Conservation (phyloP, 1,139 yeast species). For the Pichia cactophila region DNA sequence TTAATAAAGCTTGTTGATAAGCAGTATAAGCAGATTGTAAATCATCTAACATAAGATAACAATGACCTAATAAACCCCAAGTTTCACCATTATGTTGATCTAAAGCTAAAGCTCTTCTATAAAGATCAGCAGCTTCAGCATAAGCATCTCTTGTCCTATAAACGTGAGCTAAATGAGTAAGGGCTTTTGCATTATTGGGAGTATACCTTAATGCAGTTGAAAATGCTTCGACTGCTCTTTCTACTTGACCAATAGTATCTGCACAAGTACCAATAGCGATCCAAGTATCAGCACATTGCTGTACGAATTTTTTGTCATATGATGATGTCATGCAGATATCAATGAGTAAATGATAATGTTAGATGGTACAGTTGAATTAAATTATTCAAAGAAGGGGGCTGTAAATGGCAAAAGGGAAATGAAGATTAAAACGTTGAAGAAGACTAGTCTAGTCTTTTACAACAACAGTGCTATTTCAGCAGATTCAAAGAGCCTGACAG, state of each 20-base stretch:
- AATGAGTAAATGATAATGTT: no score
- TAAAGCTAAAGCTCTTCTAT: slow-evolving; percentile 75
- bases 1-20: slow-evolving; percentile 90
- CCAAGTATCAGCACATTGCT: slow-evolving; percentile 89
- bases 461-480: no score
- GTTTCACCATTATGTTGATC: slow-evolving; percentile 90
- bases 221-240: slow-evolving; percentile 81
- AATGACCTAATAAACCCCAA: slow-evolving; percentile 96
- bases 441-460: no score
- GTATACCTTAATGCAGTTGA: slow-evolving; percentile 85
- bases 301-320: slow-evolving; percentile 32
- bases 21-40: slow-evolving; percentile 93
- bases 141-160: slow-evolving; percentile 86
- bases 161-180: slow-evolving; percentile 79
- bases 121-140: slow-evolving; percentile 88
- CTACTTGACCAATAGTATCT: slow-evolving; percentile 81
- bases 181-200: slow-evolving; percentile 78
- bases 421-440: no score
- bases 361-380: no score
- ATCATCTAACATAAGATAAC: slow-evolving; percentile 94
- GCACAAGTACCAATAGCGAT: slow-evolving; percentile 85
- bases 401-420: no score
- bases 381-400: no score
- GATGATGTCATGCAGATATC: neutral
- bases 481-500: no score